Evolutionary conservation across 2,329 filamentous ascomycete genomes (phyloP), one percentile per base, ranked within the genome.

Genomic region (Colletotrichum echinochloae): DNA sequence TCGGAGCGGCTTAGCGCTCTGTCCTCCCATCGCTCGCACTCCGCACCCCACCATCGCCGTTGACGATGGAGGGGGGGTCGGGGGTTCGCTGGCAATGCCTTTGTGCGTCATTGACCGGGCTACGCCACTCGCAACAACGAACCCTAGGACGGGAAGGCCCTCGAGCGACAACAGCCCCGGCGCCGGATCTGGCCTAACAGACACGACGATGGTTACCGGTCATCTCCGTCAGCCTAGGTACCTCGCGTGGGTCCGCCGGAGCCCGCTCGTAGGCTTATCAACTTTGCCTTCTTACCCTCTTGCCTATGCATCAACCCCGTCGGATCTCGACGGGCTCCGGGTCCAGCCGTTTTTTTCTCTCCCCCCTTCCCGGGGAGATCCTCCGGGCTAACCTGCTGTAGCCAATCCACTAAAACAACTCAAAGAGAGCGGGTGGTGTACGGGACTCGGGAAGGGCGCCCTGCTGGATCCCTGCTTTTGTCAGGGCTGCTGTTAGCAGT

Each of bases 191-290:
- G n/a, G 54, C 33, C 28, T 28, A 20, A 30, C 33, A 35, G 18
- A 35, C 44, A 44, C 39, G 41, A 14, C 44, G 16, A 48, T 33
- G 41, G n/a, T 26, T 20, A 49, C 37, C 67, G 67, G 67, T 20
- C 64, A 62, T 23, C 65, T 71, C 68, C 68, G 68, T 54, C 46
- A 41, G 64, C 68, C n/a, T n/a, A n/a, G n/a, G 46, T 67, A 71
- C 64, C 64, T 60, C 59, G 60, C 51, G 44, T 68, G 8, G 44
- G 41, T 46, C 68, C 68, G 68, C 65, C 52, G 57, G 57, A 48
- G 37, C 67, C 64, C 64, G 64, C 55, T 30, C 51, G 52, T 7
- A 57, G 41, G 66, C 64, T 67, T 46, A 66, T 60, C 49, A 41
- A 46, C 59, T 57, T 39, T 55, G 64, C n/a, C 48, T 54, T 54